phyloP scores from a whole-genome alignment of 495 filamentous ascomycete genomes.

The Chaetomium fimeti region DNA sequence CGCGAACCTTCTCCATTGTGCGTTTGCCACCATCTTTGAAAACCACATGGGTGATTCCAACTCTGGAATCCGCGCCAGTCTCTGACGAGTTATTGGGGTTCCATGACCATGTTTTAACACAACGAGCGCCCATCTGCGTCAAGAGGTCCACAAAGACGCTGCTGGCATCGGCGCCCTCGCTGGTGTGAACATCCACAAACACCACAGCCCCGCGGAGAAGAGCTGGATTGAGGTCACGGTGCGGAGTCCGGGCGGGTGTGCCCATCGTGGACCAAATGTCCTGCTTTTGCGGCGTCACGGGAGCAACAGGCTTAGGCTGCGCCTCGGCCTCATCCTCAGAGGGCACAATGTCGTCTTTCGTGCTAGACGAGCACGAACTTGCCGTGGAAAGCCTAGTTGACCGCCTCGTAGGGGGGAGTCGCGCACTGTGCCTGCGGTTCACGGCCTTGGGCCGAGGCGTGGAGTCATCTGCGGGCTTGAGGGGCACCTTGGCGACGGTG shows the following conservation, averaged over 20 bases:
- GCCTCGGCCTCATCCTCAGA: slow-evolving; percentile 27
- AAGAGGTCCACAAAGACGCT: slow-evolving; percentile 80
- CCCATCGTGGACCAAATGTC: slow-evolving; percentile 52
- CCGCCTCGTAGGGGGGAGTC: slow-evolving; percentile 39
- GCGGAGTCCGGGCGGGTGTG: slow-evolving; percentile 56
- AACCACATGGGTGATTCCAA: slow-evolving; percentile 91
- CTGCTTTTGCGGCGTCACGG: slow-evolving; percentile 39
- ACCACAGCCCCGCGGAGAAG: slow-evolving; percentile 72
- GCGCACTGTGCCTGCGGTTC: slow-evolving; percentile 57
- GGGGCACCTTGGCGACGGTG: slow-evolving; percentile 73
- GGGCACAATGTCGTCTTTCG: slow-evolving; percentile 31
- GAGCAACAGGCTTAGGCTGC: slow-evolving; percentile 23
- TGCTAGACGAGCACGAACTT: slow-evolving; percentile 46
- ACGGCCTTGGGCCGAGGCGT: slow-evolving; percentile 49
- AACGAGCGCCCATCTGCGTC: slow-evolving; percentile 79
- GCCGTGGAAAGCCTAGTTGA: slow-evolving; percentile 43
- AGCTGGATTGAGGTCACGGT: slow-evolving; percentile 49
- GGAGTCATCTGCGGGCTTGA: slow-evolving; percentile 65
- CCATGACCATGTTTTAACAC: slow-evolving; percentile 83
- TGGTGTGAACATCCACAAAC: slow-evolving; percentile 92
- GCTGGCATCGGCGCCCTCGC: slow-evolving; percentile 82
- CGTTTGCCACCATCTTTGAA: slow-evolving; percentile 89
- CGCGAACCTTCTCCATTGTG: slow-evolving; percentile 82
- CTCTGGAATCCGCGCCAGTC: slow-evolving; percentile 48
- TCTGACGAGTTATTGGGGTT: slow-evolving; percentile 53